Evolutionary conservation across 2,329 filamentous ascomycete genomes (phyloP), one percentile per base, ranked within the genome.

Genomic region (Penicillium sp.): DNA sequence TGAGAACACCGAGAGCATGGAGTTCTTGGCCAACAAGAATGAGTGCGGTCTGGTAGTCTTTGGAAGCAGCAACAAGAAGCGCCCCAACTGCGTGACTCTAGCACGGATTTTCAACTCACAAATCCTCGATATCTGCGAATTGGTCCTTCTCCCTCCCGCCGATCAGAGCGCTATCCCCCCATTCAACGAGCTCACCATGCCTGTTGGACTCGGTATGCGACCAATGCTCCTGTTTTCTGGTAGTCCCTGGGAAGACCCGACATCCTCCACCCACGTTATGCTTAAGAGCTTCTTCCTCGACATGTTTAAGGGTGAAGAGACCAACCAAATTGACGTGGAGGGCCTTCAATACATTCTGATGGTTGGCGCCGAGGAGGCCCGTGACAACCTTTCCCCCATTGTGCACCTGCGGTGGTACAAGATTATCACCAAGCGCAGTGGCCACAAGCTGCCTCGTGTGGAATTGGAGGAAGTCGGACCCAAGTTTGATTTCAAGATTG

Each of bases 1-100:
- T 77, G 94, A 97, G 77, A 92, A 96, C 75, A 81, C 90, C 64
- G 83, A 89, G 31, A 94, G 90, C 54, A 85, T 98, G 66, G 92
- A 97, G 78, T 99, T 99, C 82, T 93, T 99, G 82, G 89, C 89
- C 63, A 88, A 93, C 74, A 99, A 98, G 82, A 99, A 99, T 79
- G 95, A 99, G 76, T 88, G 91, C 70, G 90, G 88, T 47, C 81
- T 97, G 50, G 84, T 97, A 66, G 84, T 95, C 66, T 96, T 96
- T 70, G 93, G 89, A 54, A 88, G 86, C 75, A 89, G 89, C 77
- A 91, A 85, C 76, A 99, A 98, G 84, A 99, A 98, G 84, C 85
- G 95, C n/a, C 93, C 93, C 5, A 92, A 99, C 77, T 89, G 88
- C 62, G 76, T 99, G 69, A 97, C 92, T 0, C 78, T 98, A 47